Percentiles rank a stretch among this genome's conserved stretches.
Evolutionary conservation across 2,329 filamentous ascomycete genomes (phyloP).

Genomic region (Myriosclerotinia scirpicola): DNA sequence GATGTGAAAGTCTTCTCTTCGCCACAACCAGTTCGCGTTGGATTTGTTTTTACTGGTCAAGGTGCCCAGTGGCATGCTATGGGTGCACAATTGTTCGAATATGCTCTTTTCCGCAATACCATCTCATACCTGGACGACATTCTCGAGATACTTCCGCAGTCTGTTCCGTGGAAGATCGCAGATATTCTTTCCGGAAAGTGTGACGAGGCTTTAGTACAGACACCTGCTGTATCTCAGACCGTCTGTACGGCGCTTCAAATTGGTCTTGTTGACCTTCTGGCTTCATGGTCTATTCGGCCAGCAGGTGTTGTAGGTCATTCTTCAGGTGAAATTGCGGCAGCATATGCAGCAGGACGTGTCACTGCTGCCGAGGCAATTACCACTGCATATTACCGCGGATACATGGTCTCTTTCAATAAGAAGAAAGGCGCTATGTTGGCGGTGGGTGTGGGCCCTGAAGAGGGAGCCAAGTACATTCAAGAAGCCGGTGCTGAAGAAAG

Average conservation of each 20-base stretch:
- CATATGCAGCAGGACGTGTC: conserved; percentile 44
- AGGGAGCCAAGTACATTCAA: background rate
- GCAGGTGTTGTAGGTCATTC: conserved; percentile 47
- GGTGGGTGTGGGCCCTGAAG: conserved; percentile 20
- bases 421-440: conserved; percentile 27
- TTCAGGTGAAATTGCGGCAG: conserved; percentile 50
- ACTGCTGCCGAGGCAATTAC: conserved; percentile 41
- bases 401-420: conserved; percentile 18
- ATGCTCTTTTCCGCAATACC: conserved; percentile 27
- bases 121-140: conserved; percentile 14
- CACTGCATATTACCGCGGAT: conserved; percentile 46
- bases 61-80: conserved; percentile 37
- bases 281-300: conserved; percentile 44
- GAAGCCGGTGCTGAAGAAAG: background rate
- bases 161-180: conserved; percentile 23
- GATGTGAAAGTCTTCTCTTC: too few species aligned
- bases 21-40: too few species aligned
- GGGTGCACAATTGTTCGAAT: conserved; percentile 30
- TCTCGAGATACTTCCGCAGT: background rate
- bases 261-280: conserved; percentile 45
- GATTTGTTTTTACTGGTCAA: conserved; percentile 36
- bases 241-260: conserved; percentile 51
- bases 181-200: conserved; percentile 35
- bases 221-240: conserved; percentile 41
- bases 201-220: conserved; percentile 36